Evolutionary conservation across 2,329 filamentous ascomycete genomes (phyloP), one percentile per base, ranked within the genome.

Genomic region (Eutypella sp.): DNA sequence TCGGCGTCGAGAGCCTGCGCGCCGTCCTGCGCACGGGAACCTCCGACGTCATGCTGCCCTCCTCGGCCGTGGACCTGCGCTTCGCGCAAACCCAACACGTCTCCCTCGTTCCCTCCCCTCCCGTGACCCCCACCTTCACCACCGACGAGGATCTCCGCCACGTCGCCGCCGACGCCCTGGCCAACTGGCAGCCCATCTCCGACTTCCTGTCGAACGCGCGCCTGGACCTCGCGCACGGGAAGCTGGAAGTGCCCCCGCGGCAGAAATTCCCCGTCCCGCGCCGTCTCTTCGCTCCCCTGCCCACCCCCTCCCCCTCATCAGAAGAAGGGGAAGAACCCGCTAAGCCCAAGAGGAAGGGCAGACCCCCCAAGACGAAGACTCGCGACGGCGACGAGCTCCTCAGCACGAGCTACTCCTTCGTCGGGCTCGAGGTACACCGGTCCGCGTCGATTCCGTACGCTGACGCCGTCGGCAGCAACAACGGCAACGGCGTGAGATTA

Each of bases 361-460:
- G n/a, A n/a, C n/a, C n/a, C n/a, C n/a, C n/a, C 6, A 38, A 15
- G 11, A 25, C 9, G 5, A 18, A 22, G 29, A 44, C 29, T 31
- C 31, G 16, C 10, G 23, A 39, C 47, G 27, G 19, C n/a, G 25
- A 47, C 19, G 23, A 43, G 19, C 44, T 41, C 42, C 20, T 39
- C 18, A 53, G 23, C 47, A 68, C 54, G 45, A 48, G 55, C 11
- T 74, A 74, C 61, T 49, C 67, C 15, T 78, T 80, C 57, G 66
- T 68, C 40, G 75, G 76, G 7, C 65, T 79, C 2, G 76, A 82
- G 54, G 65, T 81, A 33, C 75, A 72, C 39, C 73, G 74, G 47
- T 61, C 65, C 20, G 60, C 73, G 40, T 63, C 71, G 9, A 61
- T 70, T 33, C 57, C 67, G 2, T 74, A 71, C 58, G 50, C n/a